Base-by-base conservation (phyloP, 2,329 filamentous ascomycete species). In the Pseudocercospora crystallina region DNA sequence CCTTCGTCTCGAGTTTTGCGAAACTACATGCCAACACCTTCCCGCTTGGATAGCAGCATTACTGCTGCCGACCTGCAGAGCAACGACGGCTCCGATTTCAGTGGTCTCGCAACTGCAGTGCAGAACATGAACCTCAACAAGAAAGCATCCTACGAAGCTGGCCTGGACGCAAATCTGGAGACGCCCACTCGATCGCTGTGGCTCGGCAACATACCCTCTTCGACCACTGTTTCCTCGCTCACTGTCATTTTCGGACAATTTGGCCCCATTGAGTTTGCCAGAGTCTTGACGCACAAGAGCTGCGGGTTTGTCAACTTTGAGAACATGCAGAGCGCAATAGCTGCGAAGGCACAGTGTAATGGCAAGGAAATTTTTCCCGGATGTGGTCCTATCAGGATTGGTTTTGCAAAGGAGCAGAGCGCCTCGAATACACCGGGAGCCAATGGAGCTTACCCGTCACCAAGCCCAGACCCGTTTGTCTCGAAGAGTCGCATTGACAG, bases 251-350 rank as follows among this genome's bases (percentile, higher is more conserved):
- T 99, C 75, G 89, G 89, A 69, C 81, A 85, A n/a, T 95, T 94
- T 61, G 94, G 94, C 8, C 81, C 87, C 2, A 96, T 99, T 57
- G 80, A 94, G 59, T 96, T 92, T 3, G 92, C 90, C 26, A 83
- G 94, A 58, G 94, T 99, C 4, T 78, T 99, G 55, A 97, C 94
- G 0, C 90, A 99, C 77, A 99, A 99, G 79, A 97, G 96, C 72
- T 99, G 94, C 68, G 94, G 92, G 2, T 99, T 99, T 63, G 92
- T 99, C 67, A 99, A 99, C 71, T 99, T 96, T 65, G 90, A 97
- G 71, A 86, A 83, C 52, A 75, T 94, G 29, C 91, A 97, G 59
- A 95, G 90, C 67, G 94, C 94, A 49, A 85, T 96, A 34, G 85
- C 89, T 53, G 94, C 94, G 12, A 95, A 92, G 69, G 84, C 84